These are phyloP conservation scores for Taphrina wiesneri DNA, from an alignment of 1,139 yeast species.

Conservation along the genomic window DNA sequence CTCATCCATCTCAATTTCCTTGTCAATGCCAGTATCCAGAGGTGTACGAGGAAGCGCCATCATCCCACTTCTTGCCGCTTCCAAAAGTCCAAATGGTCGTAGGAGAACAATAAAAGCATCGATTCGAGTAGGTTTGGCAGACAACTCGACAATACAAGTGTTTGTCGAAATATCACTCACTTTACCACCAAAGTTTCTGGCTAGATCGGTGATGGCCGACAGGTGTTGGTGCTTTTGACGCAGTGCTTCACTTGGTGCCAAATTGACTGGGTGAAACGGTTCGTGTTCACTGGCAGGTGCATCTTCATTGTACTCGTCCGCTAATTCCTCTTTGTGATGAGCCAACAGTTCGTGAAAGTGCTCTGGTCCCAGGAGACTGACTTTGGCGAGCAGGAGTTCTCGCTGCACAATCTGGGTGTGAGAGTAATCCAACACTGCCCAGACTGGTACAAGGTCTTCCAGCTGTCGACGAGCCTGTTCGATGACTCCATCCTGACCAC, in stretches of 20 bases:
- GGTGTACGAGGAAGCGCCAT: slow-evolving; percentile 98
- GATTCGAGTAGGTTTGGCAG: slow-evolving; percentile 90
- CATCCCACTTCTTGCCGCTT: slow-evolving; percentile 97
- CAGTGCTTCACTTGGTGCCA: slow-evolving; percentile 87
- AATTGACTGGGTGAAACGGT: slow-evolving; percentile 74
- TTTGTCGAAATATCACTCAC: slow-evolving; percentile 90
- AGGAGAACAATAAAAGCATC: slow-evolving; percentile 81
- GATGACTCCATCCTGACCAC: slow-evolving; percentile 92
- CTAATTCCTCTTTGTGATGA: slow-evolving; percentile 55
- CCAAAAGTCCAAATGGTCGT: slow-evolving; percentile 94
- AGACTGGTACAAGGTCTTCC: slow-evolving; percentile 96
- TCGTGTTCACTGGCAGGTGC: slow-evolving; percentile 41
- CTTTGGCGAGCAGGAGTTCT: slow-evolving; percentile 86
- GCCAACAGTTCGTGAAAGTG: slow-evolving; percentile 92
- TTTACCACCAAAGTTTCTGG: slow-evolving; percentile 87
- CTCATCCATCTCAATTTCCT: slow-evolving; percentile 59
- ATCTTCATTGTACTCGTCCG: slow-evolving; percentile 33
- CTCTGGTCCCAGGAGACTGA: slow-evolving; percentile 92
- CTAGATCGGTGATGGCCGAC: slow-evolving; percentile 76
- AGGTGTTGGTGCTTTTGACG: slow-evolving; percentile 91
- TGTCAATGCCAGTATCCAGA: slow-evolving; percentile 54
- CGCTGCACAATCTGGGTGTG: slow-evolving; percentile 86
- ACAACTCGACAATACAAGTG: slow-evolving; percentile 88
- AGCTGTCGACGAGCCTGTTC: slow-evolving; percentile 99
- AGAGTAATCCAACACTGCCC: slow-evolving; percentile 94